Conservation (phyloP, 805 yeast species). For the Starmerella etchellsii region DNA sequence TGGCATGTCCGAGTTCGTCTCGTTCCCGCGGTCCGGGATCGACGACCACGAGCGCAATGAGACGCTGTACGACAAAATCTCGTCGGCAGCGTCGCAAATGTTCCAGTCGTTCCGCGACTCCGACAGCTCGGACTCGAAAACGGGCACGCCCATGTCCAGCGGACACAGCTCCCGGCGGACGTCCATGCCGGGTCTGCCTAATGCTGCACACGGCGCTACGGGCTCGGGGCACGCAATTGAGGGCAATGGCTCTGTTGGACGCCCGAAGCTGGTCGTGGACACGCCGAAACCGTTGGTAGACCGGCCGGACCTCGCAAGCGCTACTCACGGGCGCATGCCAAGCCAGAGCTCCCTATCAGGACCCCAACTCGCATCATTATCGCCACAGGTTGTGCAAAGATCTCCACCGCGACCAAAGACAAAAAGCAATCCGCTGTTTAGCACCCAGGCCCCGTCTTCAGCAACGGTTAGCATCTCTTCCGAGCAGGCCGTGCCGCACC, state of each 20-base stretch:
- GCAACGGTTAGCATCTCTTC: constrained; percentile 14
- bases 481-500: constrained; percentile 15
- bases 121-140: constrained; percentile 7
- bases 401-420: too few relatives aligned
- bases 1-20: constrained; percentile 9
- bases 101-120: constrained; percentile 13
- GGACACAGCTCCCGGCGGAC: background rate
- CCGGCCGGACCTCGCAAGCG: too few relatives aligned
- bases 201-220: background rate
- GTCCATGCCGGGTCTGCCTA: background rate
- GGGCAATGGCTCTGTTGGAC: too few relatives aligned
- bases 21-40: constrained; percentile 14
- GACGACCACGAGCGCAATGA: constrained; percentile 6
- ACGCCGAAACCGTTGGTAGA: too few relatives aligned
- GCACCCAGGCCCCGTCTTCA: background rate
- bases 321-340: too few relatives aligned
- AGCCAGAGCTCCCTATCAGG: too few relatives aligned
- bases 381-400: too few relatives aligned
- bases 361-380: too few relatives aligned
- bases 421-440: too few relatives aligned
- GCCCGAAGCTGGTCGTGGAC: too few relatives aligned
- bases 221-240: too few relatives aligned
- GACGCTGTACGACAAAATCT: constrained; percentile 15
- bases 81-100: constrained; percentile 18
- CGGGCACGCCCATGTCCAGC: background rate